These are phyloP conservation scores for Telopea speciosissima DNA, from an alignment of 177 flowering plant genomes.

Conservation along the genomic window DNA sequence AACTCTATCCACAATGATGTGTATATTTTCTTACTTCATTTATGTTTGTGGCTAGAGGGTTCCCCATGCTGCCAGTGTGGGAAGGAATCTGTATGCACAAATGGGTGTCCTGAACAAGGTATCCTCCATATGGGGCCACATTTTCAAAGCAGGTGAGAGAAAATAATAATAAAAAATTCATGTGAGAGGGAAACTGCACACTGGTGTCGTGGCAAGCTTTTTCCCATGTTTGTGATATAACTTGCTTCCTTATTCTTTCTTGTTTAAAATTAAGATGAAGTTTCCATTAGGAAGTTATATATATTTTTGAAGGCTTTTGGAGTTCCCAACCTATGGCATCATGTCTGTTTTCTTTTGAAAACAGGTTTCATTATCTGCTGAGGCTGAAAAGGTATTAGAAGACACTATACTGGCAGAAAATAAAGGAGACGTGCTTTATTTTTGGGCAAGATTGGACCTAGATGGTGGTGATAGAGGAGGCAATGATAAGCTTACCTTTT, in stretches of 20 bases:
- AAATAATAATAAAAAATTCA: too few relatives aligned
- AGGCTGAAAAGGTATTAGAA: conserved; percentile 73
- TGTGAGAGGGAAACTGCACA: too few relatives aligned
- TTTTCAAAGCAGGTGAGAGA: too few relatives aligned
- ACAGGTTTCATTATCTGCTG: conserved; percentile 71
- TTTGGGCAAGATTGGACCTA: conserved; percentile 61
- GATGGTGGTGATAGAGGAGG: conserved; percentile 35
- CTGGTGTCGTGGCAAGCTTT: too few relatives aligned
- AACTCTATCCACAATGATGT: too few relatives aligned
- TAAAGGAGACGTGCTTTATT: conserved; percentile 77
- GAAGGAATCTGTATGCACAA: too few relatives aligned
- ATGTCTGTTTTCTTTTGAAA: neutral
- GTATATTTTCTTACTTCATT: too few relatives aligned
- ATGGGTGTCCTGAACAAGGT: too few relatives aligned
- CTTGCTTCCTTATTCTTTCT: neutral
- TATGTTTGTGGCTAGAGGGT: too few relatives aligned
- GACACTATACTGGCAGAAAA: conserved; percentile 43
- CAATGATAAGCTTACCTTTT: conserved; percentile 51
- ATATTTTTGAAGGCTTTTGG: neutral
- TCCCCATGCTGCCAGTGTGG: too few relatives aligned
- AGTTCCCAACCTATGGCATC: conserved; percentile 3
- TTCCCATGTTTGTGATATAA: too few relatives aligned
- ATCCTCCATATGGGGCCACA: too few relatives aligned
- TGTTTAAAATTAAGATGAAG: neutral
- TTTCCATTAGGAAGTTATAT: neutral